Conservation (phyloP, 1,139 yeast species). For the Blastobotrys apis region DNA sequence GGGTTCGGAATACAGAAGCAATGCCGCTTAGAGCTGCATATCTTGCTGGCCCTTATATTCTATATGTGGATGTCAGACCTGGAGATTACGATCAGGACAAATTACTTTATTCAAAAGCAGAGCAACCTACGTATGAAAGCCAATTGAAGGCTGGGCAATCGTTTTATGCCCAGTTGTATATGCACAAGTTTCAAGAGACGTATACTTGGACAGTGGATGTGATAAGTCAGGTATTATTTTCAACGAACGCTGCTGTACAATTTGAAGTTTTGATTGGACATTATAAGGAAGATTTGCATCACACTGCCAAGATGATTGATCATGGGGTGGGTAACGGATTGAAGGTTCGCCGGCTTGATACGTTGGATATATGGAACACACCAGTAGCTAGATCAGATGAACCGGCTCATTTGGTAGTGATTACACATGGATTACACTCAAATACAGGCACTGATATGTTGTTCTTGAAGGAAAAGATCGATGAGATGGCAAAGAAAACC, state of each 20-base stretch:
- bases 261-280: slow-evolving; percentile 66
- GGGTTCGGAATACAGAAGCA: slow-evolving; percentile 68
- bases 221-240: slow-evolving; percentile 78
- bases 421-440: slow-evolving; percentile 92
- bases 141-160: slow-evolving; percentile 68
- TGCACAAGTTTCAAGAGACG: slow-evolving; percentile 43
- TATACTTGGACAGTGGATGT: slow-evolving; percentile 83
- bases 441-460: slow-evolving; percentile 86
- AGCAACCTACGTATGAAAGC: slow-evolving; percentile 71
- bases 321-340: slow-evolving; percentile 23
- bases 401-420: slow-evolving; percentile 67
- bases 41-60: slow-evolving; percentile 82
- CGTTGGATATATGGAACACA: slow-evolving; percentile 69
- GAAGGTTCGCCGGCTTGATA: slow-evolving; percentile 52
- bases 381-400: slow-evolving; percentile 45
- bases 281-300: slow-evolving; percentile 41
- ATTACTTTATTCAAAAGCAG: slow-evolving; percentile 59
- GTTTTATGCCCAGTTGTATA: slow-evolving; percentile 47
- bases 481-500: slow-evolving; percentile 42
- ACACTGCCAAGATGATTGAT: slow-evolving; percentile 3
- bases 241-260: slow-evolving; percentile 59
- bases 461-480: slow-evolving; percentile 78
- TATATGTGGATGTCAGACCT: slow-evolving; percentile 77
- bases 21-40: slow-evolving; percentile 81
- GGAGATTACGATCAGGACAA: slow-evolving; percentile 56